Conservation (phyloP, 2,329 filamentous ascomycete genomes). For the Colletotrichum lindemuthianum region DNA sequence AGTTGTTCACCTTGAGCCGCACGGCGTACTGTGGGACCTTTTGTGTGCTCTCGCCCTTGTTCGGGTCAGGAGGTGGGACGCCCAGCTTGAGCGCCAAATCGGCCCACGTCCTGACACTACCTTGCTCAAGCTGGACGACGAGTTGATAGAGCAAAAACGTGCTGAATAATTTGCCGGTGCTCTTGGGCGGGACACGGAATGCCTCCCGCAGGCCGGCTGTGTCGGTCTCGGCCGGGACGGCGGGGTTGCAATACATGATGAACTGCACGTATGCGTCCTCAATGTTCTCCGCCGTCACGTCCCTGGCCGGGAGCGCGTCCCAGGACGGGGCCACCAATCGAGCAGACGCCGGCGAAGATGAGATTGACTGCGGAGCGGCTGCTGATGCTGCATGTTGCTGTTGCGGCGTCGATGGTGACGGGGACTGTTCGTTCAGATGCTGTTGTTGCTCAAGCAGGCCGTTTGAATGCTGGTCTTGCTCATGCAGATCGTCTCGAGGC, state of each 20-base stretch:
- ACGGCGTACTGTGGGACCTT: constrained; percentile 97
- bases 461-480: constrained; percentile 1
- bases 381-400: constrained; percentile 16
- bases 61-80: constrained; percentile 82
- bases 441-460: constrained; percentile 12
- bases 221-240: constrained; percentile 75
- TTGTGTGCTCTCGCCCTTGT: constrained; percentile 88
- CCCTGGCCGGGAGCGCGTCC: constrained; percentile 67
- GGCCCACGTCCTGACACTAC: constrained; percentile 90
- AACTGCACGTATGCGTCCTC: constrained; percentile 87
- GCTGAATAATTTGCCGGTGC: constrained; percentile 87
- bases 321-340: neutral
- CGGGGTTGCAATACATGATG: constrained; percentile 91
- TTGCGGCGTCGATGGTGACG: constrained; percentile 7
- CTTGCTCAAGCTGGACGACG: constrained; percentile 80
- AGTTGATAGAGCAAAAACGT: constrained; percentile 81
- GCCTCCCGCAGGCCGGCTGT: constrained; percentile 76
- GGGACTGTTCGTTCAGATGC: constrained; percentile 14
- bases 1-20: constrained; percentile 76
- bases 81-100: constrained; percentile 88
- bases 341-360: constrained; percentile 1
- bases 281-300: constrained; percentile 76
- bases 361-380: neutral
- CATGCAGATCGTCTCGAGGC: constrained; percentile 5
- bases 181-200: constrained; percentile 84